Evolutionary conservation across 371 early-diverging fungal genomes (phyloP).

Genomic region (Fennellomyces sp.): DNA sequence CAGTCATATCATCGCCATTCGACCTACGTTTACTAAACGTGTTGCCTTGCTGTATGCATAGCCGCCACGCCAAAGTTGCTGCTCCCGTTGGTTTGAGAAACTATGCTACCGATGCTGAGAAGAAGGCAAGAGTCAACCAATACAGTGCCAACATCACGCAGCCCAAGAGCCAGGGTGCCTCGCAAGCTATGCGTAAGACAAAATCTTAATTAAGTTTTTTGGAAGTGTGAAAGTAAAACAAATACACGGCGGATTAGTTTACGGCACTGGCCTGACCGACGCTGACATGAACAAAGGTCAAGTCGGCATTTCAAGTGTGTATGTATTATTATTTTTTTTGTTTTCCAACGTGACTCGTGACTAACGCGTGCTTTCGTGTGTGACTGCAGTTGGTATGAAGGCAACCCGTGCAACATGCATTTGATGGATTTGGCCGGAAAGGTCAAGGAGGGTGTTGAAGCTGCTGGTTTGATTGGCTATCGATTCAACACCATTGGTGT

Average conservation of each 20-base stretch:
- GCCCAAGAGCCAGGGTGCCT: slow-evolving; percentile 92
- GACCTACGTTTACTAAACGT: not conserved
- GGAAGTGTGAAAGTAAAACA: not conserved
- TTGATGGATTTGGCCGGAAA: slow-evolving; percentile 83
- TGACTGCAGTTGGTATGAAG: slow-evolving; percentile 87
- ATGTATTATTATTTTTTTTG: slow-evolving; percentile 29
- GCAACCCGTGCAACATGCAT: slow-evolving; percentile 99
- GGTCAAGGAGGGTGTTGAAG: slow-evolving; percentile 91
- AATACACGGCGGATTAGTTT: slow-evolving; percentile 56
- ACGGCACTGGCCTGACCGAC: slow-evolving; percentile 88
- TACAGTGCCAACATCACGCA: slow-evolving; percentile 89
- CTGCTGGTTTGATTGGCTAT: slow-evolving; percentile 89
- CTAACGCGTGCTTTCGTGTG: slow-evolving; percentile 3
- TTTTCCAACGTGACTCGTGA: slow-evolving; percentile 7
- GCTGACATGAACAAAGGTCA: slow-evolving; percentile 86
- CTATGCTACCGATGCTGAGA: slow-evolving; percentile 41
- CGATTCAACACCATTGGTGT: slow-evolving; percentile 98
- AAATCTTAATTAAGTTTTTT: not conserved
- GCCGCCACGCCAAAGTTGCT: slow-evolving; percentile 7
- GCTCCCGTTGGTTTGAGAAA: slow-evolving; percentile 37
- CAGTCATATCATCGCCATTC: not conserved
- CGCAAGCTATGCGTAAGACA: slow-evolving; percentile 90
- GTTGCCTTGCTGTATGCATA: not conserved
- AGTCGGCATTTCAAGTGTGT: slow-evolving; percentile 94
- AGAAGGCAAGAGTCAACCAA: slow-evolving; percentile 62